A percentile compares a stretch with the other conserved stretches of the same genome.
These are phyloP conservation scores for Golovinomyces cichoracearum DNA, from an alignment of 2,329 filamentous ascomycete species.

Conservation along the genomic window DNA sequence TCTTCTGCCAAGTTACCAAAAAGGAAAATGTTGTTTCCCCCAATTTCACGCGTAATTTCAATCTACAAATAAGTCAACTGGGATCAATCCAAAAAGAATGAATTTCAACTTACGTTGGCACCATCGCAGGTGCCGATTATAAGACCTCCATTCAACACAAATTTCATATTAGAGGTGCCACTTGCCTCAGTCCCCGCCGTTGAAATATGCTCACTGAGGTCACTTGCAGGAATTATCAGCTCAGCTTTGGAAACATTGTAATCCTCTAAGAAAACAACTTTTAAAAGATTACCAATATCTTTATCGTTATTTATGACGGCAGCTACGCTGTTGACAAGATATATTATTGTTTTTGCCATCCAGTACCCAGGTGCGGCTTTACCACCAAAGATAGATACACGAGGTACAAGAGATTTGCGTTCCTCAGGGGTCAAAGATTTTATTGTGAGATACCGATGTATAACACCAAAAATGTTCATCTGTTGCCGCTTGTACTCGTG, in stretches of 20 bases:
- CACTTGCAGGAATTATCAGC: conserved; percentile 79
- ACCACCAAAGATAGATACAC: conserved; percentile 88
- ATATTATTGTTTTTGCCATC: conserved; percentile 99
- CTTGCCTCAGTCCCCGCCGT: conserved; percentile 81
- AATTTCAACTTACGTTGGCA: conserved; percentile 47
- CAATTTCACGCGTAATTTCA: conserved; percentile 90
- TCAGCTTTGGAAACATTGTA: conserved; percentile 99
- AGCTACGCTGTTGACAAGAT: conserved; percentile 80
- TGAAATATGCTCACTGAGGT: conserved; percentile 95
- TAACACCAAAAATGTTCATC: conserved; percentile 95
- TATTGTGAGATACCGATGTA: conserved; percentile 73
- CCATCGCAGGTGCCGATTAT: conserved; percentile 97
- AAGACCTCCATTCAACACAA: conserved; percentile 85
- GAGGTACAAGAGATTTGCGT: conserved; percentile 60
- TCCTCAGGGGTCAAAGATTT: conserved; percentile 66
- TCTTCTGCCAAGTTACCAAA: conserved; percentile 92
- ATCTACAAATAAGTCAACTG: conserved; percentile 26
- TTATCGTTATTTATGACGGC: conserved; percentile 73
- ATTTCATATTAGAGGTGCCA: conserved; percentile 98
- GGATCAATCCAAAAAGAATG: background rate
- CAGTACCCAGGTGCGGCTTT: conserved; percentile 97
- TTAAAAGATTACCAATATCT: conserved; percentile 78
- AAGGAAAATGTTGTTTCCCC: conserved; percentile 93
- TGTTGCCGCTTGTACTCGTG: conserved; percentile 99
- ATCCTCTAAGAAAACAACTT: conserved; percentile 91